Conservation (phyloP, 2,329 filamentous ascomycete genomes). For the Colletotrichum endophyticum region DNA sequence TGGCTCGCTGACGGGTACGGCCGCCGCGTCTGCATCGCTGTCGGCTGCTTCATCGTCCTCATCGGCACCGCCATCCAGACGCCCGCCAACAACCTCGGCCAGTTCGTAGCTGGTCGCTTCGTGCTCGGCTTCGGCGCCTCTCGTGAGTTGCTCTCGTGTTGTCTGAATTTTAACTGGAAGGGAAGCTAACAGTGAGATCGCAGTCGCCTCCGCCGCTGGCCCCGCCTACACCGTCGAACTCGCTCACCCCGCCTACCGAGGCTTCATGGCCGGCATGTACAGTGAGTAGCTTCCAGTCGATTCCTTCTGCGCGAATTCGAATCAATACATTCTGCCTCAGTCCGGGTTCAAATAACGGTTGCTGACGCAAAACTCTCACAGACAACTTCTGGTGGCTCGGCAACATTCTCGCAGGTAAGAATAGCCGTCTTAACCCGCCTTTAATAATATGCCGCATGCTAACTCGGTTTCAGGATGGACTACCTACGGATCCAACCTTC, state of each 20-base stretch:
- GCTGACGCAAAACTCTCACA: conserved; percentile 17
- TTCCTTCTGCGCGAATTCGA: neutral
- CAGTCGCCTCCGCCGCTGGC: conserved; percentile 60
- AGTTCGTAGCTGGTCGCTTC: conserved; percentile 40
- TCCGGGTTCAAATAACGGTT: neutral
- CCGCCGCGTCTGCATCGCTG: conserved; percentile 54
- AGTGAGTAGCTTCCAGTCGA: conserved; percentile 43
- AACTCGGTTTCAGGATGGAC: conserved; percentile 46
- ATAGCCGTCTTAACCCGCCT: neutral
- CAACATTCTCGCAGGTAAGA: conserved; percentile 53
- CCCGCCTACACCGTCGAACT: conserved; percentile 68
- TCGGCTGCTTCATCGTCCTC: conserved; percentile 52
- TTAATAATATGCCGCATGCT: neutral
- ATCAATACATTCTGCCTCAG: neutral
- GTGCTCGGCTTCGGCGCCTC: conserved; percentile 62
- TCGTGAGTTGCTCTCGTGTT: neutral
- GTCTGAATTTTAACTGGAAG: neutral
- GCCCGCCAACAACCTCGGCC: conserved; percentile 42
- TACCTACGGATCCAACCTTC: conserved; percentile 43
- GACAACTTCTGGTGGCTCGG: conserved; percentile 53
- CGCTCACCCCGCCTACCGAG: conserved; percentile 66
- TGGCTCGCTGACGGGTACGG: conserved; percentile 54
- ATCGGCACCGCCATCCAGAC: conserved; percentile 51
- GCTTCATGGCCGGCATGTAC: conserved; percentile 54
- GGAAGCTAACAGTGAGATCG: neutral